A percentile compares a stretch with the other conserved stretches of the same genome.
These are phyloP conservation scores for Tetrapisispora taiwanensis DNA, from an alignment of 805 yeast species.

Conservation along the genomic window DNA sequence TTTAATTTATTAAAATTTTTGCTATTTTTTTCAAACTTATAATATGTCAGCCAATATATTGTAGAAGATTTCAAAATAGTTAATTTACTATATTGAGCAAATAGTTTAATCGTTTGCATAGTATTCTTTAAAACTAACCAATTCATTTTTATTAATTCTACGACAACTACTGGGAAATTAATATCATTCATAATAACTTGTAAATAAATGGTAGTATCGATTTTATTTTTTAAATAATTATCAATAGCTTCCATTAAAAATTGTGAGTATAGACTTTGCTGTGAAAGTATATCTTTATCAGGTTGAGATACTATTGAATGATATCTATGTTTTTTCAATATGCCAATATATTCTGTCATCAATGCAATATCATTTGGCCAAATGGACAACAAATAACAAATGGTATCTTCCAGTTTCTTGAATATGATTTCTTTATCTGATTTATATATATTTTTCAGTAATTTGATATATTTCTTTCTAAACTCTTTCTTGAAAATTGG, in stretches of 20 bases:
- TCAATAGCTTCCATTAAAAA: conserved; percentile 18
- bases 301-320: conserved; percentile 10
- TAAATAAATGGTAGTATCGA: conserved; percentile 19
- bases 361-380: conserved; percentile 15
- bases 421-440: conserved; percentile 8
- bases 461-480: conserved; percentile 13
- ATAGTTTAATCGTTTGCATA: conserved; percentile 26
- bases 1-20: conserved; percentile 38
- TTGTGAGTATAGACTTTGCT: conserved; percentile 17
- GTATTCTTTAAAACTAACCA: conserved; percentile 25
- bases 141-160: conserved; percentile 26
- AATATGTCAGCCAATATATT: conserved; percentile 47
- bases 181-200: conserved; percentile 32
- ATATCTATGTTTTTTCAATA: conserved; percentile 18
- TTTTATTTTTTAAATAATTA: conserved; percentile 15
- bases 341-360: conserved; percentile 16
- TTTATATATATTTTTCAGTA: conserved; percentile 10
- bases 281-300: conserved; percentile 13
- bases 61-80: conserved; percentile 31
- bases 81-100: conserved; percentile 20
- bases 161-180: conserved; percentile 32
- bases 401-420: conserved; percentile 7
- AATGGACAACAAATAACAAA: conserved; percentile 6
- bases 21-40: conserved; percentile 41
- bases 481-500: conserved; percentile 20